Percentiles rank a stretch among this genome's conserved stretches.
These are phyloP conservation scores for Hypomontagnella submonticulosa DNA, from an alignment of 495 filamentous ascomycete genomes.

Conservation along the genomic window DNA sequence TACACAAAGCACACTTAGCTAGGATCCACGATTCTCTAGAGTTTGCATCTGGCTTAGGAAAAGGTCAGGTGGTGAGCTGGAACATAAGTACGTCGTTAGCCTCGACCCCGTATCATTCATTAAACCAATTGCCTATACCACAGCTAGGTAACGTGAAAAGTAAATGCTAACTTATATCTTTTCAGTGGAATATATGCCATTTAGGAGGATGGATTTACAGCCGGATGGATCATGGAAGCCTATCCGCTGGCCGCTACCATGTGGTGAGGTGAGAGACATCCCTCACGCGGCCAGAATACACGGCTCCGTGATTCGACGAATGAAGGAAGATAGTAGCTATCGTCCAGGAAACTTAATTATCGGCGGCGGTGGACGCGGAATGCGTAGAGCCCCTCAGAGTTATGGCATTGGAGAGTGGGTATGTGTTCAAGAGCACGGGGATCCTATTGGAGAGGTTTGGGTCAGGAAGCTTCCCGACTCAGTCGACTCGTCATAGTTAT, in stretches of 20 bases:
- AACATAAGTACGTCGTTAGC: conserved; percentile 61
- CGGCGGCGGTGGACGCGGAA: conserved; percentile 80
- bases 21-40: conserved; percentile 79
- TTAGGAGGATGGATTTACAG: conserved; percentile 83
- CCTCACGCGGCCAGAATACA: conserved; percentile 77
- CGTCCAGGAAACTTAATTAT: conserved; percentile 84
- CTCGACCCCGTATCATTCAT: background rate
- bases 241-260: conserved; percentile 82
- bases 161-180: conserved; percentile 3
- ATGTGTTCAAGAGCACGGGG: conserved; percentile 69
- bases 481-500: background rate
- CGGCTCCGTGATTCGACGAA: conserved; percentile 76
- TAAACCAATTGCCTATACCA: no score
- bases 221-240: conserved; percentile 81
- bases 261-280: conserved; percentile 84
- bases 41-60: conserved; percentile 71
- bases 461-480: conserved; percentile 45
- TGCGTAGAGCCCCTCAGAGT: conserved; percentile 65
- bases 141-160: background rate
- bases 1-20: conserved; percentile 68
- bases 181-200: conserved; percentile 80
- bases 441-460: conserved; percentile 73
- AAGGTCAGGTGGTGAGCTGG: conserved; percentile 74
- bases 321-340: conserved; percentile 72
- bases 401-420: conserved; percentile 81